Conservation (phyloP, 768 basidiomycete genomes). For the Amyloporia xantha region DNA sequence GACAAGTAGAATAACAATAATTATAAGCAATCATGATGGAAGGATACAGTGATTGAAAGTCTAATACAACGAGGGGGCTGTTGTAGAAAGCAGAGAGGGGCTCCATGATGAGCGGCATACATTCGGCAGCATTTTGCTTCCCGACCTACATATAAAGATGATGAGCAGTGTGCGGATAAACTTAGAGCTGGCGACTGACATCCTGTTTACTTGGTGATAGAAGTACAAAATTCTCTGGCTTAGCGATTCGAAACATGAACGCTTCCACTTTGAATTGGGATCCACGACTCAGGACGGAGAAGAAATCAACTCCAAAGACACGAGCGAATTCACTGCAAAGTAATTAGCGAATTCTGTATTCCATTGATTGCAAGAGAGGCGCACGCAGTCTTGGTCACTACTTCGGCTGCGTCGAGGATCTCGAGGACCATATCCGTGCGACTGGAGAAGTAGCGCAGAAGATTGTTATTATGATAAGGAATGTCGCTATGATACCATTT, state of each 20-base stretch:
- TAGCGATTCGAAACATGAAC: slow-evolving; percentile 95
- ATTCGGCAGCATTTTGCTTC: slow-evolving; percentile 92
- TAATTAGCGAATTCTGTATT: too few species aligned
- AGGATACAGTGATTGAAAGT: slow-evolving; percentile 95
- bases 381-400: slow-evolving; percentile 87
- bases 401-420: slow-evolving; percentile 74
- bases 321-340: slow-evolving; percentile 84
- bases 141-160: slow-evolving; percentile 60
- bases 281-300: slow-evolving; percentile 88
- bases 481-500: slow-evolving; percentile 59
- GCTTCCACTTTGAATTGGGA: slow-evolving; percentile 99
- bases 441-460: slow-evolving; percentile 58
- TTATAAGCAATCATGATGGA: slow-evolving; percentile 99
- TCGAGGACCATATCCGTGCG: slow-evolving; percentile 68
- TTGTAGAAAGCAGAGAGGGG: slow-evolving; percentile 90
- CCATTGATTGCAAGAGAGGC: slow-evolving; percentile 19
- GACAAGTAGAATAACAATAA: slow-evolving; percentile 93
- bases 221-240: slow-evolving; percentile 89
- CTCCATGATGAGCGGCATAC: slow-evolving; percentile 93
- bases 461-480: slow-evolving; percentile 45
- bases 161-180: slow-evolving; percentile 1
- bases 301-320: slow-evolving; percentile 96
- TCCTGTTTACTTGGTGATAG: slow-evolving; percentile 85
- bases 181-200: slow-evolving; percentile 31
- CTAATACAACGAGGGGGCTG: slow-evolving; percentile 87